phyloP scores from a whole-genome alignment of 306 rosid species.

The Purshia tridentata region DNA sequence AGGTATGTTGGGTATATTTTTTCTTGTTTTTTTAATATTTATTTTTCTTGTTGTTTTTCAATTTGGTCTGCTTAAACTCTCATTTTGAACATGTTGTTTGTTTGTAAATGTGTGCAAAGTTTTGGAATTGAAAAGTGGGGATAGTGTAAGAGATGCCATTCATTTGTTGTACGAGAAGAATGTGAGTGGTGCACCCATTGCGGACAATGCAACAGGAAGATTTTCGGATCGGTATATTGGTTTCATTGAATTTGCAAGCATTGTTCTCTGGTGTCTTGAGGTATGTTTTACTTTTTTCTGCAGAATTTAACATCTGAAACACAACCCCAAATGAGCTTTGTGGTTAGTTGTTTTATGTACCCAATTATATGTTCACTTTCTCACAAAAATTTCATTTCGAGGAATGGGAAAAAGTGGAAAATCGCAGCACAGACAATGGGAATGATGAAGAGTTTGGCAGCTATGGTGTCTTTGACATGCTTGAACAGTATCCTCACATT shows the following conservation, averaged over 20 bases:
- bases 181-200: constrained; percentile 43
- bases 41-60: background rate
- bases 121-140: constrained; percentile 57
- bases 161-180: constrained; percentile 41
- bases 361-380: background rate
- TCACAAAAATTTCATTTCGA: background rate
- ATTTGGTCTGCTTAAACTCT: background rate
- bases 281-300: constrained; percentile 23
- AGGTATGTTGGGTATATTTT: no score
- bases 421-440: background rate
- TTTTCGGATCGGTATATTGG: constrained; percentile 47
- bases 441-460: constrained; percentile 16
- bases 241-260: constrained; percentile 46
- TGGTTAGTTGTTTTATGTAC: background rate
- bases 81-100: background rate
- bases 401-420: constrained; percentile 40
- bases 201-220: constrained; percentile 21
- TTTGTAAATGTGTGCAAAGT: constrained; percentile 21
- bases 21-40: background rate
- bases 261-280: constrained; percentile 67
- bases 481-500: constrained; percentile 51
- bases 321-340: background rate
- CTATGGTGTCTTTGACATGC: constrained; percentile 35
- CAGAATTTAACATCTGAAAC: background rate
- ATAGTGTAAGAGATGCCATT: constrained; percentile 51